Base-by-base conservation (phyloP, 805 yeast species). In the Candida sonorensis region DNA sequence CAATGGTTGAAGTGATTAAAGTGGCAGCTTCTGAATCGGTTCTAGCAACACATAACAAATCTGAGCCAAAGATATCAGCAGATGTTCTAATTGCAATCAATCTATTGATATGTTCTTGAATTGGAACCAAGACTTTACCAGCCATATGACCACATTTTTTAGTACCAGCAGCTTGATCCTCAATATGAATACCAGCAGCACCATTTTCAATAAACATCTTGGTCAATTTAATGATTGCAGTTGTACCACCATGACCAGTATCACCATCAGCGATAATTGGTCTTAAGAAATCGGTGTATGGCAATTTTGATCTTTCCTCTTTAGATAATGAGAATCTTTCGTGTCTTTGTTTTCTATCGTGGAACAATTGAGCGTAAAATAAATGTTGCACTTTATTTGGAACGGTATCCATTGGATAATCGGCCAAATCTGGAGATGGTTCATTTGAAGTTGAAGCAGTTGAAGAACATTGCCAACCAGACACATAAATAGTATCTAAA, bases 71-170 rank as follows among this genome's bases (percentile, higher is more conserved):
- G 41, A 88, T 82, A 64, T 90, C 97, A 30, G 97, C 96, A 52
- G 94, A 77, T 41, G 95, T 86, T 63, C 97, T 81, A 52, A 90
- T 84, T 30, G 97, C 94, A 44, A 86, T 80, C 58, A 90, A 71
- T 61, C 97, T 77, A 67, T 85, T 87, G 63, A 90, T 84, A 65
- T 90, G 97, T 67, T 90, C 97, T 65, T 87, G 96, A 38, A 87
- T 92, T 42, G 97, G 97, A 42, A 90, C 96, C 48, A 90, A 76
- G 33, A 92, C 97, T 64, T 92, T 86, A 51, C 97, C 97, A 46
- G 95, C 97, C 97, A 90, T 90, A 65, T 90, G 97, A 40, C 97
- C 97, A 68, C 97, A 90, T 67, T 90, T 90, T 64, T 90, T 90
- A 51, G 97, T 90, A 51, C 97, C 96, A 34, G 97, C 95, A 34